Conservation (phyloP, 495 filamentous ascomycete genomes). For the Daldinia caldariorum region DNA sequence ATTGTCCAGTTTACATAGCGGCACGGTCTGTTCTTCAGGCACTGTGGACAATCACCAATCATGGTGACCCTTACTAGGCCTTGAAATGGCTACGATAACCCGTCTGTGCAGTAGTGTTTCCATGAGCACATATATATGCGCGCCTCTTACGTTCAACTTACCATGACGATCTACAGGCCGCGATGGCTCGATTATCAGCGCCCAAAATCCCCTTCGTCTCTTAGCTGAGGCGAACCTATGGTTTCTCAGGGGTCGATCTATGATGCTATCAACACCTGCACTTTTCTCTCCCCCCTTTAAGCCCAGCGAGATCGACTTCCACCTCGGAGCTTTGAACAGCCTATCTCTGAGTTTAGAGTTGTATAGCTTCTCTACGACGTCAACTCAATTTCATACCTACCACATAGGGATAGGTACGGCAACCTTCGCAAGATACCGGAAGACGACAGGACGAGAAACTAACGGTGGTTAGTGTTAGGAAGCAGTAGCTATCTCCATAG, state of each 20-base stretch:
- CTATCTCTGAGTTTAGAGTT: not conserved
- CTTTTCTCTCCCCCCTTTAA: constrained; percentile 9
- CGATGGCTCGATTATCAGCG: constrained; percentile 23
- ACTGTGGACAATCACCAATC: constrained; percentile 31
- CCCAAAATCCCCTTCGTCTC: not conserved
- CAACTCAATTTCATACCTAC: constrained; percentile 6
- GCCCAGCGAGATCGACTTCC: constrained; percentile 3
- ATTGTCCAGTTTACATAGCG: constrained; percentile 3
- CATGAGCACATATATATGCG: constrained; percentile 9
- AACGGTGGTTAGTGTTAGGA: constrained; percentile 1
- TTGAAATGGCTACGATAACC: constrained; percentile 23
- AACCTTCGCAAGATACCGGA: constrained; percentile 1
- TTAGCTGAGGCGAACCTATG: not conserved
- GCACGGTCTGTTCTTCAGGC: constrained; percentile 2
- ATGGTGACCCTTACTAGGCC: constrained; percentile 21
- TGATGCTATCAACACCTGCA: constrained; percentile 10
- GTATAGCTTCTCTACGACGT: constrained; percentile 1
- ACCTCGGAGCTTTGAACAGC: not conserved
- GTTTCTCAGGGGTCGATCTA: constrained; percentile 16
- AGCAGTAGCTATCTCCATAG: not conserved
- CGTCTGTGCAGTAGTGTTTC: constrained; percentile 33
- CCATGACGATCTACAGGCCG: constrained; percentile 24
- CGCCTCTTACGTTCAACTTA: constrained; percentile 13
- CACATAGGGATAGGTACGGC: constrained; percentile 4
- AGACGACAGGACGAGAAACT: constrained; percentile 13